Evolutionary conservation across 2,329 filamentous ascomycete species (phyloP).

Genomic region (Blumeria hordei): DNA sequence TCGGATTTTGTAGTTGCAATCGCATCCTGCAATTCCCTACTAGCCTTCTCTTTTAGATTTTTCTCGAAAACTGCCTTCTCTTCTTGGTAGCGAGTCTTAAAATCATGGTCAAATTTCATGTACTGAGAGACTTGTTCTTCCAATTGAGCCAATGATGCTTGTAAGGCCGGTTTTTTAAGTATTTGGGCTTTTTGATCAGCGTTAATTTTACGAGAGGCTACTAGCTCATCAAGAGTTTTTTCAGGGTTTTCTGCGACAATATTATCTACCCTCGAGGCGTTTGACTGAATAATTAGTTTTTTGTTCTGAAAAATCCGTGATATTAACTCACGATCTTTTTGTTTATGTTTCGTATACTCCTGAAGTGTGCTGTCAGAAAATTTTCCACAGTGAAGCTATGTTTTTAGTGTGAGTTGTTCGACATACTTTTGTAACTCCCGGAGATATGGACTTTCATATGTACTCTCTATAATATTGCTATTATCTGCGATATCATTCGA

Average conservation of each 20-base stretch:
- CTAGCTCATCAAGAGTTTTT: slow-evolving; percentile 50
- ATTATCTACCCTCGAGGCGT: slow-evolving; percentile 46
- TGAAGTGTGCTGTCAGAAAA: slow-evolving; percentile 16
- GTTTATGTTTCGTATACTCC: slow-evolving; percentile 72
- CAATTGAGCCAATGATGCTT: slow-evolving; percentile 40
- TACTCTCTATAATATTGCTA: slow-evolving; percentile 16
- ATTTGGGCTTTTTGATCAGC: slow-evolving; percentile 55
- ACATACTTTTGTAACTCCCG: slow-evolving; percentile 76
- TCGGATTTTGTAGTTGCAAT: slow-evolving; percentile 23
- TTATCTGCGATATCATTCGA: slow-evolving; percentile 8
- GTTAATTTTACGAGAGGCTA: slow-evolving; percentile 51
- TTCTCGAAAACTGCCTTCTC: slow-evolving; percentile 38
- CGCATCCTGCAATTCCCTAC: slow-evolving; percentile 22
- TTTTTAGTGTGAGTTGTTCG: not conserved
- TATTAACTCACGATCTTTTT: slow-evolving; percentile 68
- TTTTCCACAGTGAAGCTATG: not conserved
- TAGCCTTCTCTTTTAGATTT: slow-evolving; percentile 24
- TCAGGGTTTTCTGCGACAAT: slow-evolving; percentile 44
- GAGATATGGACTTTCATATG: slow-evolving; percentile 52
- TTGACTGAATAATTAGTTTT: slow-evolving; percentile 24
- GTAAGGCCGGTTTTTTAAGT: slow-evolving; percentile 50
- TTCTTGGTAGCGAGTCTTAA: slow-evolving; percentile 31
- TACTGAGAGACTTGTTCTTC: slow-evolving; percentile 54
- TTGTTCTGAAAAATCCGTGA: not conserved
- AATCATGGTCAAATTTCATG: slow-evolving; percentile 53